phyloP scores from a whole-genome alignment of 441 rosid species.

The Francoa sonchifolia region DNA sequence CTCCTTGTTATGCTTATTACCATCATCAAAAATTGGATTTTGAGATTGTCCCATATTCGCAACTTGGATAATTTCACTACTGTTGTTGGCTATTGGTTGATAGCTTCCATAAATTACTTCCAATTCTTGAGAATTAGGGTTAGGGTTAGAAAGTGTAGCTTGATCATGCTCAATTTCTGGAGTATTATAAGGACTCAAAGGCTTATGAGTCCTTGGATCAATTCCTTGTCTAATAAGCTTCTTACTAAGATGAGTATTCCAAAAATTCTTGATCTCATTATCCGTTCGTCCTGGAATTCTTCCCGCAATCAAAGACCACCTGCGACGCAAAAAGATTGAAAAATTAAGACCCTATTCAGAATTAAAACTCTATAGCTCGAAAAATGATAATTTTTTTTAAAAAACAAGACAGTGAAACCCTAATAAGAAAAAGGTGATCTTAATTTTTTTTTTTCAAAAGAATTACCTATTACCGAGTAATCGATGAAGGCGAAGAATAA shows the following conservation, averaged over 20 bases:
- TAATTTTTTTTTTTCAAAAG: no score
- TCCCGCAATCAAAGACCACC: conserved; percentile 15
- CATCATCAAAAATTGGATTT: no score
- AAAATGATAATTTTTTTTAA: no score
- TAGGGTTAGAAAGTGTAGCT: background rate
- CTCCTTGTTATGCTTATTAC: no score
- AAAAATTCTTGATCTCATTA: conserved; percentile 13
- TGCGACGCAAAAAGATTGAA: no score
- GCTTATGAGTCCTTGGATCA: conserved; percentile 14
- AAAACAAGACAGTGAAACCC: no score
- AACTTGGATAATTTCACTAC: no score
- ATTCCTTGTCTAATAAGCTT: conserved; percentile 14
- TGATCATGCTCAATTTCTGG: background rate
- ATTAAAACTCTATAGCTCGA: no score
- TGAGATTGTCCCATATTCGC: no score
- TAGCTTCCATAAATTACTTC: background rate
- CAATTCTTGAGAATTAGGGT: background rate
- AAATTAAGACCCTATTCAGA: no score
- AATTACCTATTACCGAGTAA: conserved; percentile 13
- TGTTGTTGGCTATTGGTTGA: background rate
- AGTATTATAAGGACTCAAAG: background rate
- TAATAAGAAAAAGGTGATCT: no score
- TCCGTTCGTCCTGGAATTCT: conserved; percentile 15
- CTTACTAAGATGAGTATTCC: conserved; percentile 15
- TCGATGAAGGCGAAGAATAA: conserved; percentile 11